Conservation (phyloP, 192 early-diverging fungal genomes). For the Linderina pennispora region DNA sequence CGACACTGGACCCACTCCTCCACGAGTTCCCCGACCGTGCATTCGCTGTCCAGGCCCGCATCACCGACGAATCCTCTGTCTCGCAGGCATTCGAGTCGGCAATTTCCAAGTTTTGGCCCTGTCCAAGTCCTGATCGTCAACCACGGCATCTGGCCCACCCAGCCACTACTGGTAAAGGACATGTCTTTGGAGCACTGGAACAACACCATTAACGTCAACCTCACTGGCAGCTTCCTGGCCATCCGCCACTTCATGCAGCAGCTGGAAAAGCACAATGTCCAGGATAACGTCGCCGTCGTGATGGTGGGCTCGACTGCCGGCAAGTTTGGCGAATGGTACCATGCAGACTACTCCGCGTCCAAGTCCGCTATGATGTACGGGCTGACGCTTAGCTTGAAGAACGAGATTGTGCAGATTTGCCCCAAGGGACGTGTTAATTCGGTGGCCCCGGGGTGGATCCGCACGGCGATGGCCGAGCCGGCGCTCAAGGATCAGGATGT, state of each 20-base stretch:
- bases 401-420: slow-evolving; percentile 53
- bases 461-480: slow-evolving; percentile 54
- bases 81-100: slow-evolving; percentile 7
- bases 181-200: slow-evolving; percentile 48
- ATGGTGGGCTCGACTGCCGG: slow-evolving; percentile 50
- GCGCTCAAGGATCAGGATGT: slow-evolving; percentile 42
- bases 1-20: slow-evolving; percentile 18
- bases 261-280: slow-evolving; percentile 14
- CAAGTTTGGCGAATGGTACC: slow-evolving; percentile 53
- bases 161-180: slow-evolving; percentile 47
- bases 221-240: slow-evolving; percentile 52
- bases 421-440: slow-evolving; percentile 49
- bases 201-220: slow-evolving; percentile 48
- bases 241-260: slow-evolving; percentile 22
- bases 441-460: slow-evolving; percentile 46
- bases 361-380: slow-evolving; percentile 54
- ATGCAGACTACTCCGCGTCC: slow-evolving; percentile 46
- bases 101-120: slow-evolving; percentile 26
- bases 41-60: slow-evolving; percentile 22
- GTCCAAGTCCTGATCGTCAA: slow-evolving; percentile 47
- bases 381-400: slow-evolving; percentile 43
- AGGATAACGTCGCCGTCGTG: slow-evolving; percentile 27
- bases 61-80: slow-evolving; percentile 40
- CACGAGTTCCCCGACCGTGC: slow-evolving; percentile 16
- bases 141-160: slow-evolving; percentile 54